Base-by-base conservation (phyloP, 345 rosid genomes). In the Salix purpurea region DNA sequence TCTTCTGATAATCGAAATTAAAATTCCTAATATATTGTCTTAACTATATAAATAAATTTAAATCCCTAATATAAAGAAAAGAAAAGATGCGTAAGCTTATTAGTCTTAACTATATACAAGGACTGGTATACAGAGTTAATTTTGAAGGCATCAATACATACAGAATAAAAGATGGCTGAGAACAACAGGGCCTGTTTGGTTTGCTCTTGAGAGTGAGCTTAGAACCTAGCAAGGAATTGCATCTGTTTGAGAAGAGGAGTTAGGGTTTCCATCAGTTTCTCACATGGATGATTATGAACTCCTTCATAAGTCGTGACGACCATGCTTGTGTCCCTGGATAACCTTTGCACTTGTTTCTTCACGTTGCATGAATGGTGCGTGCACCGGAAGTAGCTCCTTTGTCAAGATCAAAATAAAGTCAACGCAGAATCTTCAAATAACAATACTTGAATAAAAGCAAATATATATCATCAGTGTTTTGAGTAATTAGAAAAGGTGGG, bases 341-440 rank as follows among this genome's bases (percentile, higher is more conserved):
- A 84, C 87, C 98, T 90, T 28, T 92, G 98, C 42, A 94, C 96
- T 81, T 94, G 97, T 83, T 94, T 94, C 92, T 92, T 94, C 81
- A 94, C 97, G 82, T 85, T 92, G 91, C 98, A 94, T 82, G 98
- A 90, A 80, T 92, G 97, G 81, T 94, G 90, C 11, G 98, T 94
- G 87, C 97, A 94, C 64, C 98, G 90, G 65, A 92, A 92, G 80
- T 94, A 94, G 84, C 96, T 94, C 91, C 97, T 92, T 69, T 54
- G 71, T 10, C 46, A 42, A 11, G 0, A 42, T 18, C 24, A 72
- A 6, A 16, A 77, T 60, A 71, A 18, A 50, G 70, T 42, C 18
- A 71, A 18, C 3, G 24, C 4, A 19, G 36, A 24, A 3, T 6
- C 34, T 16, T 44, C 36, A 2, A 34, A 30, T 30, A 30, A 32